A percentile compares a stretch with the other conserved stretches of the same genome.
These are phyloP conservation scores for Neurospora terricola DNA, from an alignment of 495 filamentous ascomycete species.

Conservation along the genomic window DNA sequence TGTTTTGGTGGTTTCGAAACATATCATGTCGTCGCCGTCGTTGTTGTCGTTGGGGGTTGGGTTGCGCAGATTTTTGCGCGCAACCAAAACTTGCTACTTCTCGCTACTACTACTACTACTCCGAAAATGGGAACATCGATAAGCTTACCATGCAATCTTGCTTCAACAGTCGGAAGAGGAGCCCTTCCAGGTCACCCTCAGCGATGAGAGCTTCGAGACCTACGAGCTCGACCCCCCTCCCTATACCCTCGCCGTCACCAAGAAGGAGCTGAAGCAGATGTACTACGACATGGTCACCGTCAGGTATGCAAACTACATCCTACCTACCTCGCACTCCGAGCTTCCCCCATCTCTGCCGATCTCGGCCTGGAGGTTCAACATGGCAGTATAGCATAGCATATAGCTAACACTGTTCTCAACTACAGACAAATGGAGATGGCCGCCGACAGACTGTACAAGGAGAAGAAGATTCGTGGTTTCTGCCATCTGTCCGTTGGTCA, in stretches of 20 bases:
- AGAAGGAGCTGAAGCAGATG: slow-evolving; percentile 97
- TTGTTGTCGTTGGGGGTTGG: background rate
- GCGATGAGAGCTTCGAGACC: slow-evolving; percentile 97
- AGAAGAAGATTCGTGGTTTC: slow-evolving; percentile 99
- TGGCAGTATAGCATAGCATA: background rate
- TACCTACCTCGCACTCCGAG: background rate
- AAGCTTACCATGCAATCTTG: background rate
- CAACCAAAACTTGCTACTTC: background rate
- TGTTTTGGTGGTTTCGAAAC: background rate
- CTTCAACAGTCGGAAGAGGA: slow-evolving; percentile 73
- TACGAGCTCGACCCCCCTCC: slow-evolving; percentile 95
- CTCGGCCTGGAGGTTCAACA: background rate
- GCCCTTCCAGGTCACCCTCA: slow-evolving; percentile 84
- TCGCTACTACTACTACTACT: background rate
- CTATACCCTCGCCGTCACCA: slow-evolving; percentile 85
- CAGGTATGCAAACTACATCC: slow-evolving; percentile 48
- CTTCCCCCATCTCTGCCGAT: background rate
- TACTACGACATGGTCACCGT: slow-evolving; percentile 95
- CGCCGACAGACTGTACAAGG: slow-evolving; percentile 94
- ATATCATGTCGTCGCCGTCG: background rate
- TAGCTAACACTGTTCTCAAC: background rate
- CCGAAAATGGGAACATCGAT: background rate
- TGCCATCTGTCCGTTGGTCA: slow-evolving; percentile 97
- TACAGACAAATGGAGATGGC: slow-evolving; percentile 97
- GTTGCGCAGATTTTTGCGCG: background rate